These are phyloP conservation scores for Dioscorea alata DNA, from an alignment of 106 monocot species.

Conservation along the genomic window DNA sequence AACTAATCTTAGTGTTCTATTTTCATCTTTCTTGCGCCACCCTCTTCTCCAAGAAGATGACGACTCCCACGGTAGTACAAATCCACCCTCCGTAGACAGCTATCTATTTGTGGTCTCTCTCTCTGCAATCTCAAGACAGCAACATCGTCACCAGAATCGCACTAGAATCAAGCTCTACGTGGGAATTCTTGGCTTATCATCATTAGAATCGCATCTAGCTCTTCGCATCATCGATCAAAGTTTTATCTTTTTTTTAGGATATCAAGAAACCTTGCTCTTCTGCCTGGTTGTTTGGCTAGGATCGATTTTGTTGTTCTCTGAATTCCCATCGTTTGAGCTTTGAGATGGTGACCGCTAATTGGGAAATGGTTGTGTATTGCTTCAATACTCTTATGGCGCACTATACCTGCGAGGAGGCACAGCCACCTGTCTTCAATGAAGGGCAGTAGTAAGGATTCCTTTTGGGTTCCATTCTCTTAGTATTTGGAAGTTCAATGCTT, in stretches of 20 bases:
- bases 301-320: background rate
- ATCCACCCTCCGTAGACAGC: too few species aligned
- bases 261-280: background rate
- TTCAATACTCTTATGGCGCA: constrained; percentile 89
- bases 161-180: too few species aligned
- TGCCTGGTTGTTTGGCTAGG: background rate
- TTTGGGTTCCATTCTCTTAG: too few species aligned
- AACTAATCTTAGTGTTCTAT: too few species aligned
- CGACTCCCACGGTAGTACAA: too few species aligned
- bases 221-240: background rate
- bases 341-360: constrained; percentile 79
- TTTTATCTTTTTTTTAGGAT: background rate
- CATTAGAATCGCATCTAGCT: too few species aligned
- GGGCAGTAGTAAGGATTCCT: constrained; percentile 52
- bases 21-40: too few species aligned
- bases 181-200: too few species aligned
- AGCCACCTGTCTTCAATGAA: constrained; percentile 76
- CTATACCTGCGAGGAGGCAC: constrained; percentile 75
- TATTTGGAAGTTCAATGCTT: background rate
- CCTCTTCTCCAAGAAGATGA: too few species aligned
- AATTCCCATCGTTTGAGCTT: background rate
- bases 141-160: too few species aligned
- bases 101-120: too few species aligned
- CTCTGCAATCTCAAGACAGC: too few species aligned
- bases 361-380: constrained; percentile 93